phyloP scores from a whole-genome alignment of 139 green algal species.

The Chlamydomonas sphaeroides region DNA sequence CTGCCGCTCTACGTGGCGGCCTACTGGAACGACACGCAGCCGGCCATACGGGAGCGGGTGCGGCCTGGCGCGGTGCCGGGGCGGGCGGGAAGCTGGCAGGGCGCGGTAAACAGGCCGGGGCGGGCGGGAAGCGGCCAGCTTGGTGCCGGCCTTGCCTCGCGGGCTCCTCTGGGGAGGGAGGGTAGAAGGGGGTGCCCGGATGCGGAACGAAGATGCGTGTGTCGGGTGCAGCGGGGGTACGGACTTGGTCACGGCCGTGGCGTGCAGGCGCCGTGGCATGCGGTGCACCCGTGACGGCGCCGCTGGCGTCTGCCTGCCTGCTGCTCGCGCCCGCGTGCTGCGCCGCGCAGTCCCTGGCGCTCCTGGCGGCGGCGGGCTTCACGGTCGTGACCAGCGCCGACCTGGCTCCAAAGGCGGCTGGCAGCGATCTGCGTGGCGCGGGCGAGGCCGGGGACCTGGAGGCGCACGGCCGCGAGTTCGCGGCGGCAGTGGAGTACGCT shows the following conservation, averaged over 20 bases:
- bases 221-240: too few relatives aligned
- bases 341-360: not conserved
- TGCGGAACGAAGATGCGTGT: too few relatives aligned
- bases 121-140: too few relatives aligned
- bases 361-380: constrained; percentile 2
- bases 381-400: constrained; percentile 9
- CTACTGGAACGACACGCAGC: constrained; percentile 41
- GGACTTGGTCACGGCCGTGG: too few relatives aligned
- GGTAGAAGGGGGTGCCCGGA: too few relatives aligned
- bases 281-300: too few relatives aligned
- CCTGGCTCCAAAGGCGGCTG: not conserved
- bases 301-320: too few relatives aligned
- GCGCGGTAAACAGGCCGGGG: not conserved
- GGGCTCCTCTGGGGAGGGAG: too few relatives aligned
- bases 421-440: not conserved
- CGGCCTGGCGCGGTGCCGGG: not conserved
- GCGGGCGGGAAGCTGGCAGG: not conserved
- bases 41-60: not conserved
- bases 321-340: too few relatives aligned
- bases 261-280: too few relatives aligned
- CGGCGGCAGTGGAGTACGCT: constrained; percentile 15
- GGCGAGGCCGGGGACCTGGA: not conserved
- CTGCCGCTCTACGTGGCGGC: constrained; percentile 42
- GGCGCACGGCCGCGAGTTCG: not conserved
- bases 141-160: too few relatives aligned